Evolutionary conservation across 2,329 filamentous ascomycete species (phyloP).

Genomic region (Ceratocystis destructans): DNA sequence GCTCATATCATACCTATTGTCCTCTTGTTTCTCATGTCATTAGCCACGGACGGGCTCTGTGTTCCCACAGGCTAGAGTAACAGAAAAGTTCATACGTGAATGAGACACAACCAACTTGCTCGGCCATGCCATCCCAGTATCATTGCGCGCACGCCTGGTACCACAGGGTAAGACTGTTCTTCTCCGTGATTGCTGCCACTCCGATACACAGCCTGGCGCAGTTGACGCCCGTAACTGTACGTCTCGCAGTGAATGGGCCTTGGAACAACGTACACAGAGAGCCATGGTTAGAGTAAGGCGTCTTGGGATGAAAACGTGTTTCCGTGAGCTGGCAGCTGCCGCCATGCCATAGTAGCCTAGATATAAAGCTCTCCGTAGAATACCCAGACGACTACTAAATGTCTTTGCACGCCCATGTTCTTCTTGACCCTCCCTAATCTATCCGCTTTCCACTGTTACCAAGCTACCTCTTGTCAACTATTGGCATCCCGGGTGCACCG

Average conservation of each 20-base stretch:
- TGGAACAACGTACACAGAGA: background rate
- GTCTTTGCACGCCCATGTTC: background rate
- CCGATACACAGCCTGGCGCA: background rate
- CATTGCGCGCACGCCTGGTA: background rate
- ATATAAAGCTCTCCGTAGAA: too few relatives aligned
- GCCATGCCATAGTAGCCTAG: too few relatives aligned
- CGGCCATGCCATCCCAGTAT: background rate
- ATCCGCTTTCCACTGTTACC: background rate
- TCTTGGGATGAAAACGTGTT: background rate
- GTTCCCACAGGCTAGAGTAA: background rate
- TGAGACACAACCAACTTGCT: background rate
- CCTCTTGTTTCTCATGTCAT: background rate
- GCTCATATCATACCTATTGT: background rate
- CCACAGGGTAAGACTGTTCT: background rate
- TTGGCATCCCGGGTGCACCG: too few relatives aligned
- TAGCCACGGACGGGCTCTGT: background rate
- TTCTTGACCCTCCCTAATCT: background rate
- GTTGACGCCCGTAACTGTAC: background rate
- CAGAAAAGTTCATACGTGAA: background rate
- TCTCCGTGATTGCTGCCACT: too few relatives aligned
- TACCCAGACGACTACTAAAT: too few relatives aligned
- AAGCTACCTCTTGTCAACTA: background rate
- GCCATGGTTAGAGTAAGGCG: background rate
- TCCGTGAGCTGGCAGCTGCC: too few relatives aligned
- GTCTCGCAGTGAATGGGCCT: background rate